Evolutionary conservation across 139 green algal genomes (phyloP), one percentile per base, ranked within the genome.

Genomic region (Yamagishiella unicocca): DNA sequence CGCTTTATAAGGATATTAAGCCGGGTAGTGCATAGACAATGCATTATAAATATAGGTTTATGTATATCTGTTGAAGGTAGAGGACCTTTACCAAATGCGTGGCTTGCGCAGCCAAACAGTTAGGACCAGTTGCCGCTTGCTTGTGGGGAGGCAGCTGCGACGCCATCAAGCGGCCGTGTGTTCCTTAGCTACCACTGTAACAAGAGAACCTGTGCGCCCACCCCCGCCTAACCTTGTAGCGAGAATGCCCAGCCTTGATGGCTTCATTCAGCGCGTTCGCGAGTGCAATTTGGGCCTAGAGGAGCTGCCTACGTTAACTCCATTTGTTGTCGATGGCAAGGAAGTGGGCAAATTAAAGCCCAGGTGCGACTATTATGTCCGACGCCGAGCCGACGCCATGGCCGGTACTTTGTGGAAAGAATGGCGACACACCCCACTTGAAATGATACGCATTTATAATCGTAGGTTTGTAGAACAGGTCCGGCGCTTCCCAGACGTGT

Each of bases 381-480:
- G n/a, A n/a, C n/a, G n/a, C n/a, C n/a, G n/a, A n/a, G n/a, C n/a
- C n/a, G n/a, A n/a, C n/a, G n/a, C n/a, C n/a, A n/a, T n/a, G n/a
- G n/a, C n/a, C n/a, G n/a, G n/a, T n/a, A n/a, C n/a, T n/a, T n/a
- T n/a, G n/a, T n/a, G n/a, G n/a, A n/a, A n/a, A n/a, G n/a, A n/a
- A n/a, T n/a, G n/a, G n/a, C n/a, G n/a, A n/a, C n/a, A n/a, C n/a
- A n/a, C n/a, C n/a, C n/a, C n/a, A n/a, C n/a, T n/a, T n/a, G n/a
- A n/a, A n/a, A n/a, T n/a, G n/a, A n/a, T n/a, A n/a, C n/a, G n/a
- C n/a, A n/a, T n/a, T n/a, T n/a, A n/a, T n/a, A n/a, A n/a, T n/a
- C n/a, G 68, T 70, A 95, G 93, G 37, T 95, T 95, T 83, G 75
- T 89, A 19, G 81, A 94, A 55, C 66, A 90, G 17, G 72, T 95